These are phyloP conservation scores for Dittrichia graveolens DNA, from an alignment of 129 eudicot genomes.

Conservation along the genomic window DNA sequence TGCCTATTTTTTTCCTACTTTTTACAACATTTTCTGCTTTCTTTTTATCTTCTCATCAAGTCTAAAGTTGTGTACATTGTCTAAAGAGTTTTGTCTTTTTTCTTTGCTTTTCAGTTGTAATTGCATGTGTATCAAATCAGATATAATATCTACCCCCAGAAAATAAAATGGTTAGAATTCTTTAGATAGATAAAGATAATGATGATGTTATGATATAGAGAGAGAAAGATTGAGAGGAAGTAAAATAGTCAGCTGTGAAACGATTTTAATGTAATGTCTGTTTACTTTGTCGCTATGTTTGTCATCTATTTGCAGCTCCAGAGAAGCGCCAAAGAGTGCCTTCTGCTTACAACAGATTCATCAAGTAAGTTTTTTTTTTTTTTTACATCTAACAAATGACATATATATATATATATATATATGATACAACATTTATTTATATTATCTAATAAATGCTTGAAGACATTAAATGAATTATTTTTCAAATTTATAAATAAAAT, in stretches of 20 bases:
- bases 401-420: not conserved
- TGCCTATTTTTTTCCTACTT: not conserved
- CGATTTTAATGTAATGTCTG: constrained; percentile 44
- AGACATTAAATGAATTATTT: not conserved
- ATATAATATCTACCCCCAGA: constrained; percentile 43
- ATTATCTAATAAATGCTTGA: not conserved
- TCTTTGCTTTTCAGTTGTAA: constrained; percentile 5
- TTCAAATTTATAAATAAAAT: not conserved
- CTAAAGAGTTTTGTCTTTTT: constrained; percentile 6
- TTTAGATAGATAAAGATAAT: constrained; percentile 51
- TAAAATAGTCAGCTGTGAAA: constrained; percentile 55
- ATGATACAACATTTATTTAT: not conserved
- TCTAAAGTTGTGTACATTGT: constrained; percentile 8
- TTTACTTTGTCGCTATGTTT: constrained; percentile 49
- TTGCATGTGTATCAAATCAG: constrained; percentile 23
- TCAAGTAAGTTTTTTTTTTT: constrained; percentile 64
- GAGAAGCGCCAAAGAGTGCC: constrained; percentile 99
- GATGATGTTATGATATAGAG: constrained; percentile 72
- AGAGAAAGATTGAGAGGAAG: constrained; percentile 23
- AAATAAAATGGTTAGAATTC: constrained; percentile 44
- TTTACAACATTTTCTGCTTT: not conserved
- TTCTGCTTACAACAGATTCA: constrained; percentile 99
- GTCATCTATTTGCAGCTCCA: constrained; percentile 73
- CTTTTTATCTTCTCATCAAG: not conserved
- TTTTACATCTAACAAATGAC: constrained; percentile 12